Base-by-base conservation (phyloP, 345 rosid genomes). In the Salix suchowensis region DNA sequence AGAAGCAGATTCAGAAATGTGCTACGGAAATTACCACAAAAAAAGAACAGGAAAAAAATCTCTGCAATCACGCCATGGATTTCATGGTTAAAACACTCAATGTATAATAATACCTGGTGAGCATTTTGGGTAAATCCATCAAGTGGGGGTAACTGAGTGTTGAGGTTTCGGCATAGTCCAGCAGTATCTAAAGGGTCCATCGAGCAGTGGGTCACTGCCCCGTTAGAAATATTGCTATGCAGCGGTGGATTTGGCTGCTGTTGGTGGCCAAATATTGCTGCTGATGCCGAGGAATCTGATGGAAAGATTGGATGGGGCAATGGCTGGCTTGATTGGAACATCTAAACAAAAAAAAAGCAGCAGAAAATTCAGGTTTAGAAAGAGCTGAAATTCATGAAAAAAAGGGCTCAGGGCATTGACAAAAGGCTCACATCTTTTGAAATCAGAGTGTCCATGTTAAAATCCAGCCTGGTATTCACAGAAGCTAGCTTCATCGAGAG, bases 401-500 rank as follows among this genome's bases (percentile, higher is more conserved):
- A 60, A 74, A 74, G 48, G 21, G 15, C 4, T 9, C 1, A 52
- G 30, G 64, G 28, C 40, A 68, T 60, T 79, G 65, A 67, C 64
- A 60, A 55, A 26, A 10, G 62, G 78, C 97, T 90, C 76, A 95
- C 98, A 78, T 91, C 97, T 76, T 94, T 86, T 52, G 97, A 78
- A 82, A 85, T 65, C 48, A 88, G 82, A 75, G 93, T 84, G 64
- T 86, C 89, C 85, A 88, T 76, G 81, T 82, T 89, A 55, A 87
- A 83, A 83, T 89, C 97, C 88, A 85, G 80, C 76, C 91, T 85
- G 67, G 96, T 95, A 75, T 91, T 89, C 71, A 95, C 85, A 65
- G 99, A 88, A 55, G 99, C 81, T 81, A 95, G 82, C 84, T 95
- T 95, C 98, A 95, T 88, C 1, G 99, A 95, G 67, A 95, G 88